Evolutionary conservation across 345 rosid genomes (phyloP).

Genomic region (Citrus mangshanensis): DNA sequence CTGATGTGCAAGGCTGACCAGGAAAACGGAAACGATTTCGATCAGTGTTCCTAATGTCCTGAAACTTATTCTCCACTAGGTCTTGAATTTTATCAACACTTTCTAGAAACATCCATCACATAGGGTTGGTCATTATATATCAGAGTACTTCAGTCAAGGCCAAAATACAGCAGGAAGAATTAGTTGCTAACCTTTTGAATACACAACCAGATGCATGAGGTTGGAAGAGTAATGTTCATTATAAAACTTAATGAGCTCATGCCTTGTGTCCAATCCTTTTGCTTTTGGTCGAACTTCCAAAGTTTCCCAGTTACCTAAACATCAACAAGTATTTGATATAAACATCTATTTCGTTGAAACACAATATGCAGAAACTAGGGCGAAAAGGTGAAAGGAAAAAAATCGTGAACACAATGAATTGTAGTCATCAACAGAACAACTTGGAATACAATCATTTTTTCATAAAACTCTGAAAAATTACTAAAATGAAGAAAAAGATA

Average conservation of each 20-base stretch:
- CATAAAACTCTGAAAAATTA: neutral
- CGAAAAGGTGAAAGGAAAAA: neutral
- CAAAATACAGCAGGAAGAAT: constrained; percentile 4
- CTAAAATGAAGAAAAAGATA: neutral
- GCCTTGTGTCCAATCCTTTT: constrained; percentile 72
- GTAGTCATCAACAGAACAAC: neutral
- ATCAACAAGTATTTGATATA: constrained; percentile 6
- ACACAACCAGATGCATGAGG: constrained; percentile 83
- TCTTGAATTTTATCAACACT: constrained; percentile 64
- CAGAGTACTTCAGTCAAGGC: neutral
- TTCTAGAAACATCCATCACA: constrained; percentile 50
- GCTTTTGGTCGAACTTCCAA: constrained; percentile 76
- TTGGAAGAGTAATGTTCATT: constrained; percentile 85
- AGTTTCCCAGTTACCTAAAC: constrained; percentile 81
- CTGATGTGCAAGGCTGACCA: constrained; percentile 75
- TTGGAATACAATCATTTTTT: neutral
- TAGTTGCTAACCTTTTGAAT: constrained; percentile 64
- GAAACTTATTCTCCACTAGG: constrained; percentile 66
- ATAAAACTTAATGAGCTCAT: constrained; percentile 80
- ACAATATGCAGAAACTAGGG: neutral
- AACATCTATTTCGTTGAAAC: neutral
- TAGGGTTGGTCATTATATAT: neutral
- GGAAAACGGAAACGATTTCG: constrained; percentile 47
- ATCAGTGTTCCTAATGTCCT: constrained; percentile 57
- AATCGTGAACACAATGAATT: neutral